phyloP scores from a whole-genome alignment of 768 basidiomycete genomes.

The Phaeolepiota aurea region DNA sequence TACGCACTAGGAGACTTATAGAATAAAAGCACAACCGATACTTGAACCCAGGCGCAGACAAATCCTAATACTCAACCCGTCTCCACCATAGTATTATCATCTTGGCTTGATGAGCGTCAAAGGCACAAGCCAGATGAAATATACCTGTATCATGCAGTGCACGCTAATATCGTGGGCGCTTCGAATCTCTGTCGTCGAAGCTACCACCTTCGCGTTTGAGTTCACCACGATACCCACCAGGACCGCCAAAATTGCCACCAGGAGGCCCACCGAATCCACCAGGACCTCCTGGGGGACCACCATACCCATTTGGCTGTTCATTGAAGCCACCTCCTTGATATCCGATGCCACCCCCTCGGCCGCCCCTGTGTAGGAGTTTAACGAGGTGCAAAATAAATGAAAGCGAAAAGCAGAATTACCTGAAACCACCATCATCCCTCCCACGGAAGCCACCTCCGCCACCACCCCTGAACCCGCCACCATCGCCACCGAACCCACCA shows the following conservation, averaged over 20 bases:
- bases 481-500: constrained; percentile 33
- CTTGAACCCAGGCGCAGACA: constrained; percentile 1
- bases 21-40: constrained; percentile 4
- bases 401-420: constrained; percentile 25
- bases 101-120: constrained; percentile 16
- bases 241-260: constrained; percentile 29
- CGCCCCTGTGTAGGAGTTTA: constrained; percentile 30
- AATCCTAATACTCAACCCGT: constrained; percentile 4
- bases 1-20: constrained; percentile 10
- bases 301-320: constrained; percentile 47
- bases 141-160: constrained; percentile 14
- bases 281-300: constrained; percentile 24
- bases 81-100: constrained; percentile 4
- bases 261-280: constrained; percentile 26
- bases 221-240: constrained; percentile 59
- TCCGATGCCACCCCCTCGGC: constrained; percentile 68
- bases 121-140: constrained; percentile 16
- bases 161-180: constrained; percentile 72
- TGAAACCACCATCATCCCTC: constrained; percentile 35
- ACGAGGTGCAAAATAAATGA: constrained; percentile 2
- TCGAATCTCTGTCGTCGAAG: constrained; percentile 75
- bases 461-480: constrained; percentile 29
- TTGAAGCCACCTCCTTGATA: constrained; percentile 54
- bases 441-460: constrained; percentile 30
- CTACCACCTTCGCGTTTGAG: constrained; percentile 76